Evolutionary conservation across 805 yeast species (phyloP).

Genomic region (Saccharomycopsis olivae): DNA sequence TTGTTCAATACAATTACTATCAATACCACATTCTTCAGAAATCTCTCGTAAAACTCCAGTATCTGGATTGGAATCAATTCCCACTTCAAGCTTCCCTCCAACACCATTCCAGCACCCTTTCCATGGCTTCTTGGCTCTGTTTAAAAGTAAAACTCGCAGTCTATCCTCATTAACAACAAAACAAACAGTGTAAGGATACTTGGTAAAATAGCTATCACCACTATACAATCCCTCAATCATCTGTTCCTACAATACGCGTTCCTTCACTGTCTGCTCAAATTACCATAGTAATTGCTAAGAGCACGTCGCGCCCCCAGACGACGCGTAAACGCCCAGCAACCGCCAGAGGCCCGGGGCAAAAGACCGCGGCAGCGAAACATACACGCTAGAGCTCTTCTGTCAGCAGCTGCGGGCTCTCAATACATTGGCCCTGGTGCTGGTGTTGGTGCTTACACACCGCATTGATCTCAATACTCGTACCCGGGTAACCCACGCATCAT

Average conservation of each 20-base stretch:
- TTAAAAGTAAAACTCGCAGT: constrained; percentile 12
- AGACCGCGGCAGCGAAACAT: too few species aligned
- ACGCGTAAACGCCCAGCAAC: too few species aligned
- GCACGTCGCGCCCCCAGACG: too few species aligned
- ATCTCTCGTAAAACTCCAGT: constrained; percentile 16
- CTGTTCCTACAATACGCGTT: background rate
- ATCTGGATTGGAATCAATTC: constrained; percentile 7
- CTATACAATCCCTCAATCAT: background rate
- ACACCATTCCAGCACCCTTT: constrained; percentile 19
- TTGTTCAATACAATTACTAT: background rate
- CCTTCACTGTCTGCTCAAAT: background rate
- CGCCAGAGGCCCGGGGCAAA: too few species aligned
- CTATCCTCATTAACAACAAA: constrained; percentile 7
- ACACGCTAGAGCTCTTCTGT: too few species aligned
- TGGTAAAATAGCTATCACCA: background rate
- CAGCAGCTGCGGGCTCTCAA: too few species aligned
- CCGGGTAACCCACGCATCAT: too few species aligned
- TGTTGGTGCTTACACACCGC: too few species aligned
- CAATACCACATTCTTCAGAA: constrained; percentile 16
- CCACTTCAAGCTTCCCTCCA: constrained; percentile 17
- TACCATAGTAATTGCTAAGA: background rate
- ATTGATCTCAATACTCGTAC: too few species aligned
- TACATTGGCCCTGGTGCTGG: too few species aligned
- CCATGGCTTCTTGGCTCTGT: constrained; percentile 16
- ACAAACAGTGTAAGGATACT: constrained; percentile 15